These are phyloP conservation scores for Platismatia glauca DNA, from an alignment of 495 filamentous ascomycete genomes.

Conservation along the genomic window DNA sequence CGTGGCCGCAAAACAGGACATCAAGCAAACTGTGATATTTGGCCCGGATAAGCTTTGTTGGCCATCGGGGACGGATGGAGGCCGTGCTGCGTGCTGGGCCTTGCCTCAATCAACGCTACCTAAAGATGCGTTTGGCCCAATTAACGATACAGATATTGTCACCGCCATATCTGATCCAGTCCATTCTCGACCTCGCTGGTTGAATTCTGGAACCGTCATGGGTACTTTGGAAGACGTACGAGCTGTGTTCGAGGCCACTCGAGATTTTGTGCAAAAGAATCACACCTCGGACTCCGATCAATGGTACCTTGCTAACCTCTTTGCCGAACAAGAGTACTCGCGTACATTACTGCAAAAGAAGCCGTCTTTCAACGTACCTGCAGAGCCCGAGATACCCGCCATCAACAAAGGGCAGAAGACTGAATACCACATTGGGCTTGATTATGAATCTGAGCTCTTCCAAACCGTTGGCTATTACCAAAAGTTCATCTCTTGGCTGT, in stretches of 20 bases:
- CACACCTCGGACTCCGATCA: constrained; percentile 31
- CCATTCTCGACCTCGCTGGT: constrained; percentile 18
- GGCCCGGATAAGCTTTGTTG: constrained; percentile 26
- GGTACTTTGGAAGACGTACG: constrained; percentile 25
- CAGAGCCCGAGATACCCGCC: constrained; percentile 35
- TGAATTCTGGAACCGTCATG: constrained; percentile 26
- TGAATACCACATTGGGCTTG: constrained; percentile 30
- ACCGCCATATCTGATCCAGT: constrained; percentile 2
- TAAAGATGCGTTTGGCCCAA: constrained; percentile 19
- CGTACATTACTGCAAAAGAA: constrained; percentile 36
- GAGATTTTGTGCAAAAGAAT: constrained; percentile 15
- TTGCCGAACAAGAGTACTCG: constrained; percentile 46
- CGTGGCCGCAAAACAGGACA: constrained; percentile 7
- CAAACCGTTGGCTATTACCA: constrained; percentile 24
- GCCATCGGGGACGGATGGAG: constrained; percentile 15
- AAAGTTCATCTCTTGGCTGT: constrained; percentile 16
- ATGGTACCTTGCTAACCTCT: constrained; percentile 43
- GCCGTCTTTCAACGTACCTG: constrained; percentile 31
- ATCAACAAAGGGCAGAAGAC: constrained; percentile 29
- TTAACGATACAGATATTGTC: constrained; percentile 9
- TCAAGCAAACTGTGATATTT: constrained; percentile 23
- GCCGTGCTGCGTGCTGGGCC: constrained; percentile 20
- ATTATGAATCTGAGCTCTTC: constrained; percentile 28
- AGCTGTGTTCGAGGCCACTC: constrained; percentile 24
- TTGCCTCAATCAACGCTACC: constrained; percentile 21